Evolutionary conservation across 2,329 filamentous ascomycete species (phyloP).

Genomic region (Chaetothyriales sp.): DNA sequence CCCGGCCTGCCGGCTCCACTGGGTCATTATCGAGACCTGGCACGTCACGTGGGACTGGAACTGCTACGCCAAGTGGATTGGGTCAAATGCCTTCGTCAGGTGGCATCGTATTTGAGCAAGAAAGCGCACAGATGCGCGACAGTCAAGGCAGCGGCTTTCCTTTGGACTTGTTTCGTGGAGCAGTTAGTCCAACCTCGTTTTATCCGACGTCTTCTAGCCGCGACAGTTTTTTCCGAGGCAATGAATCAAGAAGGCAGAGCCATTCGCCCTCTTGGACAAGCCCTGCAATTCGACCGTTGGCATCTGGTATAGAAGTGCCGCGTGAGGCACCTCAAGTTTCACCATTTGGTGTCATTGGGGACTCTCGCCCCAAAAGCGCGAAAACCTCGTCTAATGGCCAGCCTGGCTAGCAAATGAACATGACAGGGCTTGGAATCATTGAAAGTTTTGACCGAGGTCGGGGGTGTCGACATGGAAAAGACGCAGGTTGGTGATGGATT

Average conservation of each 20-base stretch:
- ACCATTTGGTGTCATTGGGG: slow-evolving; percentile 27
- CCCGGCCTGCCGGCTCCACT: slow-evolving; percentile 26
- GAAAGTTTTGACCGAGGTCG: background rate
- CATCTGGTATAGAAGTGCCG: slow-evolving; percentile 1
- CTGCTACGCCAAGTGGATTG: background rate
- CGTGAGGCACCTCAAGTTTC: slow-evolving; percentile 6
- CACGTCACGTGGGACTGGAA: slow-evolving; percentile 13
- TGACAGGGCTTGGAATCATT: background rate
- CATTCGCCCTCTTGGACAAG: slow-evolving; percentile 5
- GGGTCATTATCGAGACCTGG: slow-evolving; percentile 25
- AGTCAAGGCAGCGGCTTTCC: background rate
- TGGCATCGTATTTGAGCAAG: background rate
- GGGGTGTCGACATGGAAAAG: background rate
- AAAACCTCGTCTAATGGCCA: slow-evolving; percentile 34
- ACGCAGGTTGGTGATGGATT: background rate
- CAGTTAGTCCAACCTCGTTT: background rate
- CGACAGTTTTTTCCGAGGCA: background rate
- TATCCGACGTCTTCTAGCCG: background rate
- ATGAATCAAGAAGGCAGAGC: slow-evolving; percentile 3
- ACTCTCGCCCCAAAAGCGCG: slow-evolving; percentile 16
- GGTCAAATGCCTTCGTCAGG: background rate
- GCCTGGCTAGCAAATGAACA: slow-evolving; percentile 22
- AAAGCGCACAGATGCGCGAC: background rate
- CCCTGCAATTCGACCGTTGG: background rate
- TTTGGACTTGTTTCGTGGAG: background rate